Percentiles rank a stretch among this genome's conserved stretches.
phyloP scores from a whole-genome alignment of 2,329 filamentous ascomycete species.

The Rutstroemia sp. region DNA sequence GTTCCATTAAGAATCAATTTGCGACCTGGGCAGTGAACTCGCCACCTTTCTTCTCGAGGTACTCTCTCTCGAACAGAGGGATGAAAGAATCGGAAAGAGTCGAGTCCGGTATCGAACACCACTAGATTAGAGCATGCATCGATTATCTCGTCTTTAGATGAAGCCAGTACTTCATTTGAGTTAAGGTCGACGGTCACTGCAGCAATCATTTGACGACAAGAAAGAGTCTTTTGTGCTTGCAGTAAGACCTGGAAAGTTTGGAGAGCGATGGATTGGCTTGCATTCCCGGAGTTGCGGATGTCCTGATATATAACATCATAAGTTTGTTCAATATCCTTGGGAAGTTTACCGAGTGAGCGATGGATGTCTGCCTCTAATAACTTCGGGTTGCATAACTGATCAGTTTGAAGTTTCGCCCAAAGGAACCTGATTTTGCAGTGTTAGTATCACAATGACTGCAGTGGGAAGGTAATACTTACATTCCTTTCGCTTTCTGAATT shows the following conservation, averaged over 20 bases:
- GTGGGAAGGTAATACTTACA: background rate
- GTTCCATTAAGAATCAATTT: background rate
- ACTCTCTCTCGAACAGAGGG: background rate
- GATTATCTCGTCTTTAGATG: background rate
- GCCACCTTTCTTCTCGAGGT: background rate
- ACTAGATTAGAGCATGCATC: background rate
- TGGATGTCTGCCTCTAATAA: too few species aligned
- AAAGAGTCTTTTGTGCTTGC: background rate
- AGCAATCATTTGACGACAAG: background rate
- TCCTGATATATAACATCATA: background rate
- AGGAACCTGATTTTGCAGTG: background rate
- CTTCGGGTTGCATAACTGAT: background rate
- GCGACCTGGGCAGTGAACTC: too few species aligned
- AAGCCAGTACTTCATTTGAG: background rate
- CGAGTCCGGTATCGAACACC: background rate
- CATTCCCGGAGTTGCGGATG: background rate
- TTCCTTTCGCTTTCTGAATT: background rate
- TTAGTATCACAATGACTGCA: background rate
- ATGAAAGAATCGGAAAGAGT: background rate
- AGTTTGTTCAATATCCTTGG: background rate
- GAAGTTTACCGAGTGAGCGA: background rate
- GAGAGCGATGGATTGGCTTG: background rate
- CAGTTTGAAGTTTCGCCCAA: background rate
- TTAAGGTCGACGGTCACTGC: background rate
- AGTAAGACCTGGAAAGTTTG: background rate